Evolutionary conservation across 192 early-diverging fungal genomes (phyloP).

Genomic region (Chytriomyces sp.): DNA sequence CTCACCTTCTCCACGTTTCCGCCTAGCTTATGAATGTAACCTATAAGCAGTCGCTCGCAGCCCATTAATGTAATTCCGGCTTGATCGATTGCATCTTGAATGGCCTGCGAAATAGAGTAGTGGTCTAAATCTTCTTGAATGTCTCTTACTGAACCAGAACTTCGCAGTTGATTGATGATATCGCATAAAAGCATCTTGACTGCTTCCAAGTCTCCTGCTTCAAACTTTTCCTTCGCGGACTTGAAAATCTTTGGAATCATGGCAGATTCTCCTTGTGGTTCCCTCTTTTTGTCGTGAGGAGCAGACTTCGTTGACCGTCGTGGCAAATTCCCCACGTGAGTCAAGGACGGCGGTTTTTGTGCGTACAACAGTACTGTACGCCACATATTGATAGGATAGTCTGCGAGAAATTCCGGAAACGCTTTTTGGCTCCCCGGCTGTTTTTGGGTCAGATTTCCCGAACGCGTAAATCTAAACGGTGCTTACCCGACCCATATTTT

Average conservation of each 20-base stretch:
- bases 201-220: constrained; percentile 18
- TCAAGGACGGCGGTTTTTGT: constrained; percentile 40
- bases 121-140: neutral
- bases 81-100: constrained; percentile 29
- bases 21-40: constrained; percentile 27
- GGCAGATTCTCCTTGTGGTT: constrained; percentile 17
- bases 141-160: neutral
- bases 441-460: neutral
- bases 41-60: constrained; percentile 14
- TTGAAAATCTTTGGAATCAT: neutral
- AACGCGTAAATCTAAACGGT: neutral
- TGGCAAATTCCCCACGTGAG: constrained; percentile 40
- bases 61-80: constrained; percentile 16
- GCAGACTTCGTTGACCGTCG: constrained; percentile 23
- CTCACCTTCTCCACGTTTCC: constrained; percentile 24
- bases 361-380: constrained; percentile 55
- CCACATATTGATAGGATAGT: constrained; percentile 58
- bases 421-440: neutral
- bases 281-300: constrained; percentile 29
- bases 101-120: constrained; percentile 1
- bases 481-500: constrained; percentile 9
- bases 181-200: constrained; percentile 1
- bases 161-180: neutral
- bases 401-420: constrained; percentile 42
- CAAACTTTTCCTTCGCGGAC: constrained; percentile 12